phyloP scores from a whole-genome alignment of 345 rosid genomes.

The Syzygium jambos region DNA sequence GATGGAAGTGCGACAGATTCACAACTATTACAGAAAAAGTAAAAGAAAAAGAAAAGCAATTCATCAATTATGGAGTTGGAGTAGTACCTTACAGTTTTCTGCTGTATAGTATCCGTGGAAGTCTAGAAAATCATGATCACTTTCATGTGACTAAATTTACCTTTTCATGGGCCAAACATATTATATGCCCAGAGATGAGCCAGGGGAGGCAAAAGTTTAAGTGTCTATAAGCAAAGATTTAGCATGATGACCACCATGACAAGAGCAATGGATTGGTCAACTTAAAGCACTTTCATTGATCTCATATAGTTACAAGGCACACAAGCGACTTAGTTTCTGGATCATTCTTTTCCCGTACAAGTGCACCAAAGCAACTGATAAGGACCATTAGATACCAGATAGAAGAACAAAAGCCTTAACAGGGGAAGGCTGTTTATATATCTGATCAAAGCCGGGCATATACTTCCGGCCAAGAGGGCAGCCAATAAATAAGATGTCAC shows the following conservation, averaged over 20 bases:
- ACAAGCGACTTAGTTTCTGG: not conserved
- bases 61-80: not conserved
- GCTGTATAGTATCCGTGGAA: conserved; percentile 2
- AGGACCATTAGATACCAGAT: not conserved
- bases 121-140: conserved; percentile 13
- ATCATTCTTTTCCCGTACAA: not conserved
- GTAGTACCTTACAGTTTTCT: not conserved
- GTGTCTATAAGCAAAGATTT: not conserved
- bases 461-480: not conserved
- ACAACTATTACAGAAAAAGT: not conserved
- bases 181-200: not conserved
- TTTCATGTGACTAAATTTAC: conserved; percentile 14
- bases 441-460: not conserved
- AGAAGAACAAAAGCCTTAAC: not conserved
- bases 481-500: not conserved
- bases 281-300: not conserved
- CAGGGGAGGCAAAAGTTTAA: not conserved
- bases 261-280: conserved; percentile 2
- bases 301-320: not conserved
- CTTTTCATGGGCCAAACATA: conserved; percentile 8
- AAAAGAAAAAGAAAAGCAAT: not conserved
- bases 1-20: not conserved
- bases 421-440: not conserved
- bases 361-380: not conserved
- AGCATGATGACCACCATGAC: not conserved